Evolutionary conservation across 495 filamentous ascomycete species (phyloP), one percentile per base, ranked within the genome.

Genomic region (Parmelia sp.): DNA sequence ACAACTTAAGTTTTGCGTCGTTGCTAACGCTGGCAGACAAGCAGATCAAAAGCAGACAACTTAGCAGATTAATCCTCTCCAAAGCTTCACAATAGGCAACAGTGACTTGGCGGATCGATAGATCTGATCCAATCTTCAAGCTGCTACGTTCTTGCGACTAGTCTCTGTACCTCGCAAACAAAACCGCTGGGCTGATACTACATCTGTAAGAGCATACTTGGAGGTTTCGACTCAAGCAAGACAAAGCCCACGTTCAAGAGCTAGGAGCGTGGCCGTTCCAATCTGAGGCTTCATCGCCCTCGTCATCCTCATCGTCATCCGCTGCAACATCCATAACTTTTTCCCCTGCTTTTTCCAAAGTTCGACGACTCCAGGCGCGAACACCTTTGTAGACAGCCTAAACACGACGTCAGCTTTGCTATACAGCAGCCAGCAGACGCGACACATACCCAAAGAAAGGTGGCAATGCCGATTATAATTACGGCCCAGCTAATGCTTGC

Each of bases 1-100:
- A 80, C 88, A 95, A 92, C 92, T 96, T 84, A 95, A 94, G 87
- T 86, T 89, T 88, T 92, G 90, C 90, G 74, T 71, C 57, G 51
- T 57, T 37, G 35, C 31, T 60, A 47, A 33, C 47, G 49, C 23
- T 59, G 60, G 25, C 29, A 62, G 14, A 29, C 12, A 47, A 12
- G 37, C 61, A 55, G 33, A 21, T 33, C 0, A 6, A 33, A 55
- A 14, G 6, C 7, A 3, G 9, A 19, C 1, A 8, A 17, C 21
- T 10, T 55, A 33, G 17, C 29, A 33, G 27, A 36, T 65, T 35
- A 21, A n/a, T 60, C 60, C 40, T 25, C 47, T 36, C 44, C 0
- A 57, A 45, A 42, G 27, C 33, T 39, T 29, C 12, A 57, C 35
- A 53, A 47, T 17, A 15, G 61, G 53, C 45, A 19, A 57, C 58